Evolutionary conservation across 805 yeast species (phyloP).

Genomic region (Candida silvicultrix): DNA sequence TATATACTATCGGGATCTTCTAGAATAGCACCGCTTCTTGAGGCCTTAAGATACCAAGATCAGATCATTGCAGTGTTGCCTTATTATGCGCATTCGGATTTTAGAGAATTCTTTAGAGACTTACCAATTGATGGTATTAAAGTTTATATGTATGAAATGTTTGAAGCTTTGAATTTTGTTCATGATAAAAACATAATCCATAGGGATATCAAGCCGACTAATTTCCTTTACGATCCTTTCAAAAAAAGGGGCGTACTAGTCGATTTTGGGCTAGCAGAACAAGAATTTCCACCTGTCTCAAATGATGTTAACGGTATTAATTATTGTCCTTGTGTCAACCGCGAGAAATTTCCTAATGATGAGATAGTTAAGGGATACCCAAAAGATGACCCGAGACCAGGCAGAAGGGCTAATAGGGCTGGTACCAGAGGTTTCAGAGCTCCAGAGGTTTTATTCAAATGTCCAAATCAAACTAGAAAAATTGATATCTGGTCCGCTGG

Average conservation of each 20-base stretch:
- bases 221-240: constrained; percentile 51
- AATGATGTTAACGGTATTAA: constrained; percentile 21
- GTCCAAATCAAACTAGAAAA: constrained; percentile 51
- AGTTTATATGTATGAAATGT: constrained; percentile 70
- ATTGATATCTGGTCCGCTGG: constrained; percentile 85
- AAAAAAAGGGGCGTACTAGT: constrained; percentile 56
- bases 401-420: constrained; percentile 93
- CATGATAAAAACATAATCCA: constrained; percentile 69
- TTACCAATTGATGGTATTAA: constrained; percentile 76
- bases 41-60: constrained; percentile 81
- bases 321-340: constrained; percentile 48
- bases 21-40: constrained; percentile 83
- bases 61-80: constrained; percentile 93
- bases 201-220: constrained; percentile 77
- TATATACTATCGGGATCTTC: constrained; percentile 61
- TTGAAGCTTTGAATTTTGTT: constrained; percentile 63
- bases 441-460: constrained; percentile 59
- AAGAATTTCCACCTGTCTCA: constrained; percentile 22
- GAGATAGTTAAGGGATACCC: constrained; percentile 56
- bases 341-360: constrained; percentile 23
- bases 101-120: constrained; percentile 78
- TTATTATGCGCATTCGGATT: constrained; percentile 85
- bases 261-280: constrained; percentile 72
- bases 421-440: constrained; percentile 89
- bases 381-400: constrained; percentile 81